These are phyloP conservation scores for Cladophialophora yegresii DNA, from an alignment of 2,329 filamentous ascomycete genomes.

Conservation along the genomic window DNA sequence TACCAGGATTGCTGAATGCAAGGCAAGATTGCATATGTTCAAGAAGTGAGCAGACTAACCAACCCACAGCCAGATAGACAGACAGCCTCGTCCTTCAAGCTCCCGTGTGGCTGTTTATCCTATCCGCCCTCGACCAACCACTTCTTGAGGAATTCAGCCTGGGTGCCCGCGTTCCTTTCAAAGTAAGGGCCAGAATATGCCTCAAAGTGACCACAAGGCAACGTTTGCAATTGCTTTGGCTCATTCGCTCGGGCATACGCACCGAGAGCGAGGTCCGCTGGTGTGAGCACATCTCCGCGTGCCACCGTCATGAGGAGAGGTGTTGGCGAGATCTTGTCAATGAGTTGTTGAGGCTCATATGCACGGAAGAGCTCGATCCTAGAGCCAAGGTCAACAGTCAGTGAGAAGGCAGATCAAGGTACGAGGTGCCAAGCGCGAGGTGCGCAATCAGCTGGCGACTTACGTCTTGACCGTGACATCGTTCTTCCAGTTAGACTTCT, in stretches of 20 bases:
- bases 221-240: conserved; percentile 45
- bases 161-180: conserved; percentile 38
- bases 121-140: conserved; percentile 25
- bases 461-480: conserved; percentile 43
- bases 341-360: conserved; percentile 37
- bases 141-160: conserved; percentile 42
- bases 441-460: conserved; percentile 1
- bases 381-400: conserved; percentile 5
- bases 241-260: conserved; percentile 44
- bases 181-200: conserved; percentile 40
- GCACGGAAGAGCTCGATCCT: conserved; percentile 33
- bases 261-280: conserved; percentile 42
- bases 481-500: conserved; percentile 45
- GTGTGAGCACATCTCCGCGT: conserved; percentile 41
- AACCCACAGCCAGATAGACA: background rate
- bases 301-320: conserved; percentile 45
- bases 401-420: conserved; percentile 13
- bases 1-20: too few relatives aligned
- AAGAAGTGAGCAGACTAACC: background rate
- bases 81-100: background rate
- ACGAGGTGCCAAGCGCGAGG: too few relatives aligned
- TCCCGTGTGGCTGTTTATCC: background rate
- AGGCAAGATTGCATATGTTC: background rate
- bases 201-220: conserved; percentile 48
- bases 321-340: conserved; percentile 45